A percentile compares a stretch with the other conserved stretches of the same genome.
Conservation (phyloP, 2,329 filamentous ascomycete species). For the Diatrype stigma region DNA sequence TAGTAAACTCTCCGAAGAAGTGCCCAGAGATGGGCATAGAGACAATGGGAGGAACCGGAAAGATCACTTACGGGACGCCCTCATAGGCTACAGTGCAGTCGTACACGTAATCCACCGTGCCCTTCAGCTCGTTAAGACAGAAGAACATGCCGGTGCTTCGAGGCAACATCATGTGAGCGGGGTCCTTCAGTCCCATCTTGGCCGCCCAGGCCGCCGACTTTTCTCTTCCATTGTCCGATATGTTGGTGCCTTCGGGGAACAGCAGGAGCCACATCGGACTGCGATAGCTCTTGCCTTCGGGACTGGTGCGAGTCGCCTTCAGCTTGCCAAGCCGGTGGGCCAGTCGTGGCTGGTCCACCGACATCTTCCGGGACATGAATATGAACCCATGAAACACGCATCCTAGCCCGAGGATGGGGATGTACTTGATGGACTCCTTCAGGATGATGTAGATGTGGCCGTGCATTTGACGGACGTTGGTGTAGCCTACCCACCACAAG, state of each 20-base stretch:
- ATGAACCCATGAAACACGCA: slow-evolving; percentile 89
- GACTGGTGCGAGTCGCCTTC: slow-evolving; percentile 51
- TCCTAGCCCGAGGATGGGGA: slow-evolving; percentile 74
- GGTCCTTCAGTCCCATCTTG: slow-evolving; percentile 69
- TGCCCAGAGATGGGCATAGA: not conserved
- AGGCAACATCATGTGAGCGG: slow-evolving; percentile 70
- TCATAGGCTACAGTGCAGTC: slow-evolving; percentile 96
- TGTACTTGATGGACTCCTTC: slow-evolving; percentile 79
- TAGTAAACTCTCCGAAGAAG: slow-evolving; percentile 7
- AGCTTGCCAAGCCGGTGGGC: slow-evolving; percentile 69
- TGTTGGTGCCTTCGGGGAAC: slow-evolving; percentile 84
- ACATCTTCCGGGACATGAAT: slow-evolving; percentile 88
- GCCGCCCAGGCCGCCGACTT: slow-evolving; percentile 73
- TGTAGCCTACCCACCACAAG: slow-evolving; percentile 91
- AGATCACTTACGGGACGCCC: slow-evolving; percentile 69
- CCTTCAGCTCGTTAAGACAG: slow-evolving; percentile 70
- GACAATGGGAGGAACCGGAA: slow-evolving; percentile 23
- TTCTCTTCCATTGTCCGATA: slow-evolving; percentile 64
- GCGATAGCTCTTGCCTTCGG: slow-evolving; percentile 50
- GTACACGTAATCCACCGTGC: slow-evolving; percentile 76
- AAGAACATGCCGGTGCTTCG: slow-evolving; percentile 78
- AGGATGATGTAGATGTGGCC: slow-evolving; percentile 87
- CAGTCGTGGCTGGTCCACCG: slow-evolving; percentile 71
- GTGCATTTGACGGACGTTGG: slow-evolving; percentile 68
- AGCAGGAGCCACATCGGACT: slow-evolving; percentile 89